Evolutionary conservation across 768 basidiomycete genomes (phyloP), one percentile per base, ranked within the genome.

Genomic region (Amanita pallidorosea): DNA sequence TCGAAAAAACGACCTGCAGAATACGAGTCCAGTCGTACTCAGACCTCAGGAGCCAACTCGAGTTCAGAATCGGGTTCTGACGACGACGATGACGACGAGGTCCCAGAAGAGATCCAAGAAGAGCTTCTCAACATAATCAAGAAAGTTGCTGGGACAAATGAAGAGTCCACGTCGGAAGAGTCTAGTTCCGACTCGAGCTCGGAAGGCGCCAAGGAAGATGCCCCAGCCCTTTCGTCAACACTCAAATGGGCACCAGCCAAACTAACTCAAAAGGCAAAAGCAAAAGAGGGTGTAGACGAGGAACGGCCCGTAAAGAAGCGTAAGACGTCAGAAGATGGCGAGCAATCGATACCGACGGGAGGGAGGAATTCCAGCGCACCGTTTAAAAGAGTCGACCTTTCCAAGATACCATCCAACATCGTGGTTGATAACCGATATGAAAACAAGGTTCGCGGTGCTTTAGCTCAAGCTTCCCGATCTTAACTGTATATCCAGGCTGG

Each of bases 301-400:
- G 58, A 65, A 47, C 64, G 55, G 22, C 41, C 50, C 71, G 70
- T 73, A 0, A 87, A 88, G 64, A 87, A 79, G 60, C 80, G 79
- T 34, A 76, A 76, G 45, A 77, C 70, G 0, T 68, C 72, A n/a
- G 71, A 70, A 50, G 68, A 62, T 45, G 80, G 80, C 15, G 63
- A 70, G 9, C 68, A 33, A 60, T 53, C 41, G 20, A 40, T 35
- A 48, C 15, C 33, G 22, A 25, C 41, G 41, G 69, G 59, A 20
- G 67, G 70, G 35, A 67, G 71, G 27, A 53, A 47, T 58, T 57
- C 61, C 33, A 84, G 80, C 58, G 74, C 79, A 47, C 83, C 88
- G 17, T 99, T 97, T 72, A 79, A 81, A 61, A 72, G 93, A 22
- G 77, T 94, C 54, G 83, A 92, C 56, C 70, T 74, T 2, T 80